Evolutionary conservation across 2,329 filamentous ascomycete species (phyloP).

Genomic region (Corniculantispora saksenae): DNA sequence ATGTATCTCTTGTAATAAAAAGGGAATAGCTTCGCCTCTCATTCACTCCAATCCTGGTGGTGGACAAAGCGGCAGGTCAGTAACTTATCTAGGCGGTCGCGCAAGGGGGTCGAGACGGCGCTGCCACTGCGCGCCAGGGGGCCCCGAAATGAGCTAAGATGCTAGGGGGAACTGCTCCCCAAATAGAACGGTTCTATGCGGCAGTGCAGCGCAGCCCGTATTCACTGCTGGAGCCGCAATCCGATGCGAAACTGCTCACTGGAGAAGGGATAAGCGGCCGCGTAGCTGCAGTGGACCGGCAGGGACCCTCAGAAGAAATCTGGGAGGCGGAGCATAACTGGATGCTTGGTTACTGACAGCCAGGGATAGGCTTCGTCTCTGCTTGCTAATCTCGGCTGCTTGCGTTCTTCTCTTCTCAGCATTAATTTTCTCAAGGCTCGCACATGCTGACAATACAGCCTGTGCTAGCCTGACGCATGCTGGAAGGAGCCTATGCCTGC

Average conservation of each 20-base stretch:
- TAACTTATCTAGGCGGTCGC: background rate
- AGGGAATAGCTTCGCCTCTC: background rate
- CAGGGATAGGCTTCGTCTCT: background rate
- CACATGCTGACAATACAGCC: slow-evolving; percentile 1
- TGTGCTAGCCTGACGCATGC: background rate
- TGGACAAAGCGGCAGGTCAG: background rate
- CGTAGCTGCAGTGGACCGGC: slow-evolving; percentile 3
- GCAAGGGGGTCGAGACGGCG: background rate
- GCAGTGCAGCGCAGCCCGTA: slow-evolving; percentile 6
- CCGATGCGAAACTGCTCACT: slow-evolving; percentile 2
- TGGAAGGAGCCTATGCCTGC: background rate
- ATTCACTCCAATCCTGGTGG: background rate
- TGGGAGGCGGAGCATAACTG: background rate
- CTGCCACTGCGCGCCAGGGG: background rate
- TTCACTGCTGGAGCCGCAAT: slow-evolving; percentile 8
- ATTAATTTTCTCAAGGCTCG: background rate
- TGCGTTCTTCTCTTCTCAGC: background rate
- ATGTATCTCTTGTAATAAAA: background rate
- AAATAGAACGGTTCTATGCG: slow-evolving; percentile 1
- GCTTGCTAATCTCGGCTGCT: background rate
- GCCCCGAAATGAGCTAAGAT: background rate
- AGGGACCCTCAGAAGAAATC: slow-evolving; percentile 10
- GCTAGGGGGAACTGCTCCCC: background rate
- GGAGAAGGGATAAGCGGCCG: background rate
- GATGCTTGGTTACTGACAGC: background rate